Conservation (phyloP, 2,329 filamentous ascomycete genomes). For the Coniochaeta ligniaria region DNA sequence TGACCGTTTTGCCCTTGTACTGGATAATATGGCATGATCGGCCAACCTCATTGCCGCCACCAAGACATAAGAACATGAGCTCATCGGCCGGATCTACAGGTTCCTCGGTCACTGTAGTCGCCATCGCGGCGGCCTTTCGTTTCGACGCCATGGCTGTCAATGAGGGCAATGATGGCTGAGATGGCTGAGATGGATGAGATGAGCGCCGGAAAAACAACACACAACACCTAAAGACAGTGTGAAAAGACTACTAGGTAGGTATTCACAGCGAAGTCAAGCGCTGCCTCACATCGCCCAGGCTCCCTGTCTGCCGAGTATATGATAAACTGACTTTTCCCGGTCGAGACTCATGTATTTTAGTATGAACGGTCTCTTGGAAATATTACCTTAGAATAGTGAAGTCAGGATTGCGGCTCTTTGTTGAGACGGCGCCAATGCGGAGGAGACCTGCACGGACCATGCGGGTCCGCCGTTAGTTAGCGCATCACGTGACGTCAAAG, state of each 20-base stretch:
- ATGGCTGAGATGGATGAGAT: not conserved
- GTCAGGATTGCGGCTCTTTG: not conserved
- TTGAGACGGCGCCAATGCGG: not conserved
- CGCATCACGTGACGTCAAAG: not conserved
- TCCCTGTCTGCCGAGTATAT: not conserved
- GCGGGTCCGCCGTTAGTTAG: not conserved
- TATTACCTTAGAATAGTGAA: not conserved
- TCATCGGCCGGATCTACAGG: conserved; percentile 90
- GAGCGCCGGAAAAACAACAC: not conserved
- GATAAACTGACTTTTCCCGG: not conserved
- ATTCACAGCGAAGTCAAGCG: not conserved
- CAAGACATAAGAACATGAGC: conserved; percentile 86
- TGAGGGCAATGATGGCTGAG: not conserved
- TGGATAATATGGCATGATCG: conserved; percentile 96
- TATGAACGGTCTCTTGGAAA: not conserved
- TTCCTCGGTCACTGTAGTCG: conserved; percentile 61
- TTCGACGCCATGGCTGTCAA: conserved; percentile 74
- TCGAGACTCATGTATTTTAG: not conserved
- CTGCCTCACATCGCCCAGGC: not conserved
- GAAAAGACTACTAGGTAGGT: not conserved
- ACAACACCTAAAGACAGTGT: not conserved
- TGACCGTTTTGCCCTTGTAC: conserved; percentile 98
- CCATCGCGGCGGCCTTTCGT: conserved; percentile 76
- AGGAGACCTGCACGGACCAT: not conserved
- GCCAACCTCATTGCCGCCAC: conserved; percentile 94